These are phyloP conservation scores for Fraxinus dipetala DNA, from an alignment of 305 asterid genomes.

Conservation along the genomic window DNA sequence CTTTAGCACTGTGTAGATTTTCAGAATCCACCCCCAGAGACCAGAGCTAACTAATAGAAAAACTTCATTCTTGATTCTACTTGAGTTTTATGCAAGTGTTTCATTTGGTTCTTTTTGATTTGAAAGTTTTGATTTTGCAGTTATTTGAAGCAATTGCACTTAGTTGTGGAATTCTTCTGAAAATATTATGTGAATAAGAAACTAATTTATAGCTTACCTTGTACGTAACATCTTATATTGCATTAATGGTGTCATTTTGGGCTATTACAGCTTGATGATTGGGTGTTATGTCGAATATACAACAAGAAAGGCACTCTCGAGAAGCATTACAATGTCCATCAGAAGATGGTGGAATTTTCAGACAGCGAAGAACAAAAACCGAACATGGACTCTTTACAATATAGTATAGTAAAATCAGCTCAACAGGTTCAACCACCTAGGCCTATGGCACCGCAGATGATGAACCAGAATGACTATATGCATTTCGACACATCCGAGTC, in stretches of 20 bases:
- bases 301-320: slow-evolving; percentile 68
- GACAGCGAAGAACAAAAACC: slow-evolving; percentile 57
- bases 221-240: background rate
- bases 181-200: background rate
- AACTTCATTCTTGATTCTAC: background rate
- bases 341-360: slow-evolving; percentile 39
- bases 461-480: slow-evolving; percentile 27
- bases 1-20: background rate
- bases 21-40: background rate
- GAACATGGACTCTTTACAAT: slow-evolving; percentile 6
- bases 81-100: background rate
- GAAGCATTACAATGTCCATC: slow-evolving; percentile 40
- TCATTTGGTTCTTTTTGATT: background rate
- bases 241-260: background rate
- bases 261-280: slow-evolving; percentile 61
- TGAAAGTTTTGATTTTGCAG: background rate
- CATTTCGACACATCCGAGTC: slow-evolving; percentile 48
- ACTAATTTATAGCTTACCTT: background rate
- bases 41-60: background rate
- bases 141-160: background rate
- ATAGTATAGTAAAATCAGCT: background rate
- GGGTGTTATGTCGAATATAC: slow-evolving; percentile 69
- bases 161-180: background rate
- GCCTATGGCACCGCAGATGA: slow-evolving; percentile 6
- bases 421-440: slow-evolving; percentile 6